Evolutionary conservation across 345 rosid genomes (phyloP).

Genomic region (Cochlearia excelsa): DNA sequence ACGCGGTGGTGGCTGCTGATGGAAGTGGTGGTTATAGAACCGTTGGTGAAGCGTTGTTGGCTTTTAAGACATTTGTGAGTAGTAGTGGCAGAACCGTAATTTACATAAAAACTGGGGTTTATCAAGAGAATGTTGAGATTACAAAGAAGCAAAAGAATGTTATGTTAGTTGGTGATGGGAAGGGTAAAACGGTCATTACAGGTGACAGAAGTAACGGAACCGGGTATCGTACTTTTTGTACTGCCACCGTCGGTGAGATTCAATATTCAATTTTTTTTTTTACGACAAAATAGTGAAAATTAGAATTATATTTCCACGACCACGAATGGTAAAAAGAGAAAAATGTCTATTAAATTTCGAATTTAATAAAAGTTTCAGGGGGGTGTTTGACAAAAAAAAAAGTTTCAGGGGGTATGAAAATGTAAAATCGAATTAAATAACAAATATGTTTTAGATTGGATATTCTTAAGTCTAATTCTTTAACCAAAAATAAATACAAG

Average conservation of each 20-base stretch:
- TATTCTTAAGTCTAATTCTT: too few species aligned
- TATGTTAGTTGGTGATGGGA: slow-evolving; percentile 61
- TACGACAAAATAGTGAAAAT: too few species aligned
- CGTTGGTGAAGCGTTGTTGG: slow-evolving; percentile 39
- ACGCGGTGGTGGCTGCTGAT: slow-evolving; percentile 52
- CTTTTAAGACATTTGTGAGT: slow-evolving; percentile 15
- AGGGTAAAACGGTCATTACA: slow-evolving; percentile 45
- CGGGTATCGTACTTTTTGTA: slow-evolving; percentile 44
- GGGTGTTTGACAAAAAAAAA: too few species aligned
- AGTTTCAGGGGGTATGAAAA: too few species aligned
- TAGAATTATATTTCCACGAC: too few species aligned
- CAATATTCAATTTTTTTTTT: too few species aligned
- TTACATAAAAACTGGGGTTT: slow-evolving; percentile 52
- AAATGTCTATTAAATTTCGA: too few species aligned
- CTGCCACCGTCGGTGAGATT: slow-evolving; percentile 55
- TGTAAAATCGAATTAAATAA: too few species aligned
- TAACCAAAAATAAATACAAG: too few species aligned
- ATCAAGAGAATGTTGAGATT: slow-evolving; percentile 44
- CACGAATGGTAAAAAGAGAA: too few species aligned
- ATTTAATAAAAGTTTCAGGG: too few species aligned
- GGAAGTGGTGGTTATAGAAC: slow-evolving; percentile 54
- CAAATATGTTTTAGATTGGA: too few species aligned
- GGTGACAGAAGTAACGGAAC: slow-evolving; percentile 38
- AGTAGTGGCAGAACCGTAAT: slow-evolving; percentile 46
- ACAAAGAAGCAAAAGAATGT: slow-evolving; percentile 50